These are phyloP conservation scores for Rutstroemia sp. DNA, from an alignment of 2,329 filamentous ascomycete genomes.

Conservation along the genomic window DNA sequence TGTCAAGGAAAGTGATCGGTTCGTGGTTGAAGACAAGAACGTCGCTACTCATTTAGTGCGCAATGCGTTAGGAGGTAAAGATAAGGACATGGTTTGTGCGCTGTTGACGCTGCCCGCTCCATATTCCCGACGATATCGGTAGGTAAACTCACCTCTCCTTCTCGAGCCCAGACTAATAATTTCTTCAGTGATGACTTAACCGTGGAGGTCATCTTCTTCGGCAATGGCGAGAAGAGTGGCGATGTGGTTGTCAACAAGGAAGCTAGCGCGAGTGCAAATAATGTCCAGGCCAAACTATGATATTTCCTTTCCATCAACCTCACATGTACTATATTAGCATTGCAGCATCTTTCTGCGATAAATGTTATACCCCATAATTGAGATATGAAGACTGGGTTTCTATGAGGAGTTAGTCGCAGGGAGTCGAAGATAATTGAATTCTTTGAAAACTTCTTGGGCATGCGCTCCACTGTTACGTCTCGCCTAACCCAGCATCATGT, in stretches of 20 bases:
- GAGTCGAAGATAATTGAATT: too few relatives aligned
- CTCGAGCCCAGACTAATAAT: conserved; percentile 9
- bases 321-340: not conserved
- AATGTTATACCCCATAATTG: not conserved
- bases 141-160: conserved; percentile 28
- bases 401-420: not conserved
- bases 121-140: conserved; percentile 87
- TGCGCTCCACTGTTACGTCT: too few relatives aligned
- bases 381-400: not conserved
- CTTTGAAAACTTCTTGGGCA: too few relatives aligned
- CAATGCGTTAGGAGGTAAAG: conserved; percentile 88
- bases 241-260: conserved; percentile 79
- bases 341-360: not conserved
- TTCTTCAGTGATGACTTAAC: conserved; percentile 77
- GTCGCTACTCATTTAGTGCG: conserved; percentile 91
- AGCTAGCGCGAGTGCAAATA: conserved; percentile 54
- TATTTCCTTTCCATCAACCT: not conserved
- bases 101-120: conserved; percentile 86
- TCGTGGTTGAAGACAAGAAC: conserved; percentile 91
- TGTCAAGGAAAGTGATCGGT: conserved; percentile 69
- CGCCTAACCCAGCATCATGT: too few relatives aligned
- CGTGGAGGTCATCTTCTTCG: conserved; percentile 98
- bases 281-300: conserved; percentile 29
- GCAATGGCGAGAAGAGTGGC: conserved; percentile 68
- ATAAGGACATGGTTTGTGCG: conserved; percentile 88